A percentile compares a stretch with the other conserved stretches of the same genome.
phyloP scores from a whole-genome alignment of 495 filamentous ascomycete genomes.

The Aspergillus sparsus region DNA sequence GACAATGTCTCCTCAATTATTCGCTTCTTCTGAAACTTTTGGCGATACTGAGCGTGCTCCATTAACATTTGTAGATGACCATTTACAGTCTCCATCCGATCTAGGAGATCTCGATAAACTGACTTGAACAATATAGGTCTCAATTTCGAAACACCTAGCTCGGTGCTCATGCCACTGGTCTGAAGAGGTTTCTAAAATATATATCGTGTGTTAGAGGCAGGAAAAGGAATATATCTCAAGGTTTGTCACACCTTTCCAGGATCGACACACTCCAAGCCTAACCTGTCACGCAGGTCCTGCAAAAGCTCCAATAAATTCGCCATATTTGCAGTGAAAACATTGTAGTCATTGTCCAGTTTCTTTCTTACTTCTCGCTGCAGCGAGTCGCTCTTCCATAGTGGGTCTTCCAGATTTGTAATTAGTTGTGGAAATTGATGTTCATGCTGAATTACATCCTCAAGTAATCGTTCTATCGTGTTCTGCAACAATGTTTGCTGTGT shows the following conservation, averaged over 20 bases:
- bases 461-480: slow-evolving; percentile 26
- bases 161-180: too few species aligned
- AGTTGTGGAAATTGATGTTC: slow-evolving; percentile 1
- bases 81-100: slow-evolving; percentile 27
- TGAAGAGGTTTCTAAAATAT: too few species aligned
- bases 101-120: slow-evolving; percentile 25
- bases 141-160: too few species aligned
- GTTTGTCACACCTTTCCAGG: neutral
- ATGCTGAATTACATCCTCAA: slow-evolving; percentile 24
- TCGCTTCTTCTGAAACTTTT: neutral
- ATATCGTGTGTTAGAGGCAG: too few species aligned
- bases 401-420: neutral
- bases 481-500: slow-evolving; percentile 25
- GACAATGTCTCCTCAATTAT: slow-evolving; percentile 1
- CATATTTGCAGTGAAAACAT: neutral
- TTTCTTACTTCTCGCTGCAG: slow-evolving; percentile 13
- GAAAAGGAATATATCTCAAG: too few species aligned
- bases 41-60: slow-evolving; percentile 15
- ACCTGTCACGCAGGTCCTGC: neutral
- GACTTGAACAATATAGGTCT: slow-evolving; percentile 28
- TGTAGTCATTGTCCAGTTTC: neutral
- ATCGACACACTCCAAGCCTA: neutral
- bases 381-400: neutral
- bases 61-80: slow-evolving; percentile 19
- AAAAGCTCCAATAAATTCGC: neutral